Conservation (phyloP, 2,329 filamentous ascomycete species). For the Beauveria scarabaeidicola region DNA sequence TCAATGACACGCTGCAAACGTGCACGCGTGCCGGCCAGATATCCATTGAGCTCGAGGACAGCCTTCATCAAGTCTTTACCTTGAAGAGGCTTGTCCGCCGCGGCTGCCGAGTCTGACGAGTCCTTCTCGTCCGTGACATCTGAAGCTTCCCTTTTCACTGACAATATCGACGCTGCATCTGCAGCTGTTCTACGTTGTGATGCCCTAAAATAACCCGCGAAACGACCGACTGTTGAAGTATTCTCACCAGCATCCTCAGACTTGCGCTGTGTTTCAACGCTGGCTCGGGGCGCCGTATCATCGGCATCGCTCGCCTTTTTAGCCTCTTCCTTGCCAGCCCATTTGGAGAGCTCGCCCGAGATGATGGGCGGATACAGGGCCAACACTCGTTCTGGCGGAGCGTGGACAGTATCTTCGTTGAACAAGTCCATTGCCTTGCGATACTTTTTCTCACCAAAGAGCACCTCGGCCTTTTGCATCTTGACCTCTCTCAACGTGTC, state of each 20-base stretch:
- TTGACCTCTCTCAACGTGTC: conserved; percentile 77
- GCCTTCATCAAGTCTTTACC: conserved; percentile 79
- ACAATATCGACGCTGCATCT: conserved; percentile 52
- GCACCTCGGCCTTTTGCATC: conserved; percentile 77
- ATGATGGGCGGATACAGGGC: conserved; percentile 75
- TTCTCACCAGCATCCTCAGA: conserved; percentile 20
- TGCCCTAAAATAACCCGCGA: conserved; percentile 46
- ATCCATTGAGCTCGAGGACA: conserved; percentile 74
- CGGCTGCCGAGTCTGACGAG: conserved; percentile 35
- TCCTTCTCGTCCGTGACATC: conserved; percentile 44
- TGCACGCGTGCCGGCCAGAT: conserved; percentile 75
- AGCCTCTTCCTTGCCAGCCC: conserved; percentile 37
- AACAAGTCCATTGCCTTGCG: conserved; percentile 83
- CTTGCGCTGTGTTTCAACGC: conserved; percentile 6
- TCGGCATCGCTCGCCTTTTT: conserved; percentile 24
- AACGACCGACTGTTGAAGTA: conserved; percentile 33
- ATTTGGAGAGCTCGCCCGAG: conserved; percentile 67
- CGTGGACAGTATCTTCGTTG: conserved; percentile 71
- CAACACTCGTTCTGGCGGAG: conserved; percentile 82
- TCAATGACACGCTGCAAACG: conserved; percentile 55
- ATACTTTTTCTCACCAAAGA: conserved; percentile 80
- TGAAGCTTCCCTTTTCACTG: conserved; percentile 38
- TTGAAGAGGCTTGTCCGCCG: conserved; percentile 49
- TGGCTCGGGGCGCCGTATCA: conserved; percentile 16
- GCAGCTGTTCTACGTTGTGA: conserved; percentile 36